Conservation (phyloP, 1,284 basidiomycete genomes). For the Wallemia ichthyophaga region DNA sequence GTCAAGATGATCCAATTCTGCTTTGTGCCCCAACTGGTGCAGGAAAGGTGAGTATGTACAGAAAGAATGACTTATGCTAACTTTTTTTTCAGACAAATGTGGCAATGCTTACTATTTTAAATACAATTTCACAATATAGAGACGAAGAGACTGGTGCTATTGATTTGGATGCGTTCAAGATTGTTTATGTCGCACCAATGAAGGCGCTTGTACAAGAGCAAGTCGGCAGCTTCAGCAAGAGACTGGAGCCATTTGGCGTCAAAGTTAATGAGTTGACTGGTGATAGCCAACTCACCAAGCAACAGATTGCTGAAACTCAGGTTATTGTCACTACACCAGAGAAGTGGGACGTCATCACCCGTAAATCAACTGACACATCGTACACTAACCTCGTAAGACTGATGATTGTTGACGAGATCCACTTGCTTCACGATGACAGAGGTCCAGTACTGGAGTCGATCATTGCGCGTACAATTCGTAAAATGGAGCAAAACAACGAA, state of each 20-base stretch:
- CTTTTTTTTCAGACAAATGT: slow-evolving; percentile 51
- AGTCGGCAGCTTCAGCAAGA: slow-evolving; percentile 70
- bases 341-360: slow-evolving; percentile 98
- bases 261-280: slow-evolving; percentile 87
- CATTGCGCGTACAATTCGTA: slow-evolving; percentile 63
- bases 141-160: slow-evolving; percentile 56
- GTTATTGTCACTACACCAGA: slow-evolving; percentile 98
- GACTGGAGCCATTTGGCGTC: slow-evolving; percentile 52
- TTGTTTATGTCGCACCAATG: slow-evolving; percentile 96
- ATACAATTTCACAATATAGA: slow-evolving; percentile 56
- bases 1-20: slow-evolving; percentile 73
- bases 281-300: slow-evolving; percentile 91
- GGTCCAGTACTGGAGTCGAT: slow-evolving; percentile 88
- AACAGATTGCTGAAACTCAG: slow-evolving; percentile 87
- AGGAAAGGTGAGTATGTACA: slow-evolving; percentile 39
- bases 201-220: slow-evolving; percentile 93
- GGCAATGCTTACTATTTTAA: slow-evolving; percentile 74
- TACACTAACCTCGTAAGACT: slow-evolving; percentile 92
- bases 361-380: slow-evolving; percentile 84
- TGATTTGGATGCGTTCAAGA: slow-evolving; percentile 76
- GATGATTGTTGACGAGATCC: slow-evolving; percentile 96
- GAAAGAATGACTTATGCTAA: not conserved
- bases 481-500: slow-evolving; percentile 79
- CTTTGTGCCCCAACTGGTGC: slow-evolving; percentile 96
- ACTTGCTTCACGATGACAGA: slow-evolving; percentile 87